Evolutionary conservation across 2,329 filamentous ascomycete genomes (phyloP).

Genomic region (Penicillium concentricum): DNA sequence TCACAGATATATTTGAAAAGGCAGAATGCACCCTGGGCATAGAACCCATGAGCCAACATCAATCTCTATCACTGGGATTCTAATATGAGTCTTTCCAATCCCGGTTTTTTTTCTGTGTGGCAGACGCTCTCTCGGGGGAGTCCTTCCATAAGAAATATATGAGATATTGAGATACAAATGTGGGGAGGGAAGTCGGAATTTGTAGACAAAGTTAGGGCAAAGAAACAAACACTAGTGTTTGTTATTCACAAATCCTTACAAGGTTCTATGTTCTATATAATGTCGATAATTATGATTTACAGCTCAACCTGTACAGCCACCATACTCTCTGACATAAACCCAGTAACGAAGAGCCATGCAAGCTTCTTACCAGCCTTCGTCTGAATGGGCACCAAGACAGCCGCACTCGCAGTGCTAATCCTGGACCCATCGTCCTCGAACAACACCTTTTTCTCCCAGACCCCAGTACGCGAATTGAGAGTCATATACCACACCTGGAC

Average conservation of each 20-base stretch:
- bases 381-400: slow-evolving; percentile 55
- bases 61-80: too few species aligned
- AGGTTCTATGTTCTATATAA: not conserved
- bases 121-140: too few species aligned
- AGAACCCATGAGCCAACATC: too few species aligned
- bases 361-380: slow-evolving; percentile 47
- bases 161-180: too few species aligned
- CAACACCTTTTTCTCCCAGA: slow-evolving; percentile 50
- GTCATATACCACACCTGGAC: slow-evolving; percentile 49
- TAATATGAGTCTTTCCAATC: too few species aligned
- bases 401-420: slow-evolving; percentile 52
- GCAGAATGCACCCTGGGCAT: too few species aligned
- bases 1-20: not conserved
- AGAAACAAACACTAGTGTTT: not conserved
- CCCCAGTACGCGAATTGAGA: slow-evolving; percentile 16
- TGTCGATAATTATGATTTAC: slow-evolving; percentile 8
- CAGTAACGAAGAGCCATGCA: slow-evolving; percentile 60
- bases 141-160: too few species aligned
- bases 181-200: not conserved
- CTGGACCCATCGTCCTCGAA: slow-evolving; percentile 58
- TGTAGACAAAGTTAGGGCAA: not conserved
- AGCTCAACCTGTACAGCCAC: slow-evolving; percentile 57
- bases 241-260: not conserved
- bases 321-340: slow-evolving; percentile 51
- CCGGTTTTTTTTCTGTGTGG: too few species aligned